Percentiles rank a stretch among this genome's conserved stretches.
phyloP scores from a whole-genome alignment of 2,329 filamentous ascomycete genomes.

The Amylocarpus encephaloides region DNA sequence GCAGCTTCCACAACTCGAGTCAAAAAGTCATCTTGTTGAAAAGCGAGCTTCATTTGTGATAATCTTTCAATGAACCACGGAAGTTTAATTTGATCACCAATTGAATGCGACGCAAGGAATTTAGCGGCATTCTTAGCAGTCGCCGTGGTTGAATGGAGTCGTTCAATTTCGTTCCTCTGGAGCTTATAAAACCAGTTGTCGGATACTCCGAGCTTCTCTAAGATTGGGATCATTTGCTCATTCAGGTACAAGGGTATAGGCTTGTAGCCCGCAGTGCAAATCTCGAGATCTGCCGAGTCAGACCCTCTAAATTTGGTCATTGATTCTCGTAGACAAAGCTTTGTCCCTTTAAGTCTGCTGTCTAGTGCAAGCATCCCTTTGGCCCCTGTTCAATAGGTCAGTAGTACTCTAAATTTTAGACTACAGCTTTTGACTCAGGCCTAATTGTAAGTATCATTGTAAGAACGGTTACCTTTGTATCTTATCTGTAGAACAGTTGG shows the following conservation, averaged over 20 bases:
- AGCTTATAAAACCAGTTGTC: conserved; percentile 54
- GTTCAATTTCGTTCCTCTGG: conserved; percentile 55
- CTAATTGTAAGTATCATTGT: neutral
- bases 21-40: conserved; percentile 62
- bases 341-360: conserved; percentile 47
- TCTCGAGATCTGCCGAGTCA: conserved; percentile 53
- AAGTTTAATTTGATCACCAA: conserved; percentile 55
- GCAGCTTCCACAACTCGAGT: conserved; percentile 62
- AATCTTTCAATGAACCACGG: conserved; percentile 56
- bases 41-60: conserved; percentile 52
- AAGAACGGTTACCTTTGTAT: conserved; percentile 44
- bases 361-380: conserved; percentile 78
- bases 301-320: conserved; percentile 72
- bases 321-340: conserved; percentile 59
- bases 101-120: conserved; percentile 56
- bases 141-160: conserved; percentile 53
- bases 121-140: conserved; percentile 54
- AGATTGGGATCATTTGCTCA: conserved; percentile 74
- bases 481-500: conserved; percentile 71
- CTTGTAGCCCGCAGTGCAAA: conserved; percentile 62
- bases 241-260: conserved; percentile 70
- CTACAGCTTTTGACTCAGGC: neutral
- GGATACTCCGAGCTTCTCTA: conserved; percentile 67
- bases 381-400: conserved; percentile 40
- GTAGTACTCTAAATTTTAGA: neutral